Evolutionary conservation across 768 basidiomycete species (phyloP).

Genomic region (Leccinum rimulosum): DNA sequence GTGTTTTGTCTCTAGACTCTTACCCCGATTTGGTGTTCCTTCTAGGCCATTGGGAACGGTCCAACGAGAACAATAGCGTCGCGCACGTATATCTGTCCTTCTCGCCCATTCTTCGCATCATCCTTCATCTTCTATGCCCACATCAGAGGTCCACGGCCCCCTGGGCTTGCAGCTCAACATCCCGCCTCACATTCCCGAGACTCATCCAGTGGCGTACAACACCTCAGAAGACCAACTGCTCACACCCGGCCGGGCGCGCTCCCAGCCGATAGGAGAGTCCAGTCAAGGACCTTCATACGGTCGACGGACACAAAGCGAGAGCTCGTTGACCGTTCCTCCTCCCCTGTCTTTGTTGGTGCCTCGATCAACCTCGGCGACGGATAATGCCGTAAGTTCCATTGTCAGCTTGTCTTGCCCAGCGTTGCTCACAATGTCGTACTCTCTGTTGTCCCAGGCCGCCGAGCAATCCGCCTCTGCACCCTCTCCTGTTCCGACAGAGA

Average conservation of each 20-base stretch:
- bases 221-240: constrained; percentile 10
- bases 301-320: constrained; percentile 28
- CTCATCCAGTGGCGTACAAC: constrained; percentile 8
- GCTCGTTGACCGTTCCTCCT: constrained; percentile 8
- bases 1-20: constrained; percentile 1
- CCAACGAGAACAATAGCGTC: constrained; percentile 18
- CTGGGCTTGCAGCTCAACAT: constrained; percentile 20
- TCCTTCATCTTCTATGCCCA: constrained; percentile 15
- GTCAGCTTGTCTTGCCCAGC: not conserved
- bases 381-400: constrained; percentile 26
- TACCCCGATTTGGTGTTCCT: constrained; percentile 22
- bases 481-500: constrained; percentile 33
- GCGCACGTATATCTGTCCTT: not conserved
- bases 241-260: constrained; percentile 17
- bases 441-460: constrained; percentile 6
- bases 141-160: constrained; percentile 22
- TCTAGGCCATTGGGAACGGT: constrained; percentile 3
- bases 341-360: constrained; percentile 11
- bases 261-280: constrained; percentile 24
- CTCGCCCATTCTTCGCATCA: not conserved
- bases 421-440: constrained; percentile 5
- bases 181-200: constrained; percentile 12
- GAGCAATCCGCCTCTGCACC: constrained; percentile 23
- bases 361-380: constrained; percentile 6
- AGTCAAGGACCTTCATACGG: constrained; percentile 21